Evolutionary conservation across 2,329 filamentous ascomycete genomes (phyloP).

Genomic region (Ramularia collo-cygni): DNA sequence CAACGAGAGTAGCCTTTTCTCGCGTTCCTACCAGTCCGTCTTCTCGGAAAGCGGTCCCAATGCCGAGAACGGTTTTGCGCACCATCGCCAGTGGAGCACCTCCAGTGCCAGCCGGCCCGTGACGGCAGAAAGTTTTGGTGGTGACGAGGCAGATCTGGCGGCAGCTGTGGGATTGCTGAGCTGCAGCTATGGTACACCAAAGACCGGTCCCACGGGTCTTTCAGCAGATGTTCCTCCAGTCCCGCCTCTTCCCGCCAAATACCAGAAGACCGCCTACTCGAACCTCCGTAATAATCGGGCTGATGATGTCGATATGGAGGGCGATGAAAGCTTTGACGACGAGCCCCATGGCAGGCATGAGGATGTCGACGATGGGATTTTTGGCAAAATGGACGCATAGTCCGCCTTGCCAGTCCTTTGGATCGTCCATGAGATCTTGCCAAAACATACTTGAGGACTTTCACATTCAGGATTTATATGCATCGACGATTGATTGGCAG

Average conservation of each 20-base stretch:
- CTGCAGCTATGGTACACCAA: slow-evolving; percentile 81
- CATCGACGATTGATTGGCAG: slow-evolving; percentile 12
- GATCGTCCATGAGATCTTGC: slow-evolving; percentile 4
- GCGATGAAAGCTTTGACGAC: slow-evolving; percentile 37
- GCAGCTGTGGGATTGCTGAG: slow-evolving; percentile 85
- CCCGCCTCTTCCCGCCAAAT: slow-evolving; percentile 76
- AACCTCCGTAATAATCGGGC: slow-evolving; percentile 23
- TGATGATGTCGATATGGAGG: slow-evolving; percentile 43
- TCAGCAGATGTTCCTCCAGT: slow-evolving; percentile 75
- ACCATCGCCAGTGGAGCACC: slow-evolving; percentile 65
- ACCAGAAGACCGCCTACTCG: slow-evolving; percentile 45
- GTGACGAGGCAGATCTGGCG: slow-evolving; percentile 81
- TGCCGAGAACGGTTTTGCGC: slow-evolving; percentile 45
- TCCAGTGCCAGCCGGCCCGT: slow-evolving; percentile 65
- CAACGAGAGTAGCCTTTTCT: slow-evolving; percentile 46
- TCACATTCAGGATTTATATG: slow-evolving; percentile 10
- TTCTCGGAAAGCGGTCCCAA: slow-evolving; percentile 51
- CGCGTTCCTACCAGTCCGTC: slow-evolving; percentile 76
- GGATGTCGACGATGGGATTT: slow-evolving; percentile 91
- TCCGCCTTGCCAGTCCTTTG: slow-evolving; percentile 1
- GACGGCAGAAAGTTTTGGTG: slow-evolving; percentile 67
- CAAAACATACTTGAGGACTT: slow-evolving; percentile 7
- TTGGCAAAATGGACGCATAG: slow-evolving; percentile 90
- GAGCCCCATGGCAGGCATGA: slow-evolving; percentile 52
- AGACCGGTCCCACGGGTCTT: slow-evolving; percentile 56